Evolutionary conservation across 495 filamentous ascomycete species (phyloP).

Genomic region (Chlorociboria aeruginascens): DNA sequence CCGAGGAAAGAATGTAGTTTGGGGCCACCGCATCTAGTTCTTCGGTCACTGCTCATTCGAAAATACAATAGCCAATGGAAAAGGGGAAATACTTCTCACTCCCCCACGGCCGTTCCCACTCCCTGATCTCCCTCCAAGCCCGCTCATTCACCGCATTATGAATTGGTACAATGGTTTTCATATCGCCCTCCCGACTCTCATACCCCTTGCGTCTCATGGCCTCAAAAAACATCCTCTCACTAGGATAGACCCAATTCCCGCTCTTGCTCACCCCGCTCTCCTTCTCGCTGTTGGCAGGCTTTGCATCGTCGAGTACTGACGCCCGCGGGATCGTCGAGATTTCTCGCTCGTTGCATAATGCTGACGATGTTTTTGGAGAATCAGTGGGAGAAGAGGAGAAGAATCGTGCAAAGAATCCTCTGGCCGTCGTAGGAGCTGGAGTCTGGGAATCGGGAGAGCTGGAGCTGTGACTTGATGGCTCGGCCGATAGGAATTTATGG

Average conservation of each 20-base stretch:
- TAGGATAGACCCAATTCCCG: slow-evolving; percentile 95
- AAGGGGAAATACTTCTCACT: slow-evolving; percentile 28
- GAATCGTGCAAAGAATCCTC: slow-evolving; percentile 17
- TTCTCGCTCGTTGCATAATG: slow-evolving; percentile 51
- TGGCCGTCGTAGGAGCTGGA: slow-evolving; percentile 3
- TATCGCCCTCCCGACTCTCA: slow-evolving; percentile 50
- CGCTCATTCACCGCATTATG: slow-evolving; percentile 96
- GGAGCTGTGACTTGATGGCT: slow-evolving; percentile 8
- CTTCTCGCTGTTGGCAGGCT: slow-evolving; percentile 54
- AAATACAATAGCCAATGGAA: background rate
- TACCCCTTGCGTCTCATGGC: slow-evolving; percentile 78
- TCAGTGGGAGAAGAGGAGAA: slow-evolving; percentile 3
- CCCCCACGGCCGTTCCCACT: slow-evolving; percentile 66
- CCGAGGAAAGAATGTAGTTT: slow-evolving; percentile 75
- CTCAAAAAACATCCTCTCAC: slow-evolving; percentile 90
- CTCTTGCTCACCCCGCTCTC: slow-evolving; percentile 55
- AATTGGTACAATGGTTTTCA: slow-evolving; percentile 86
- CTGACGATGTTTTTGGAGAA: background rate
- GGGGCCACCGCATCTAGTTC: slow-evolving; percentile 62
- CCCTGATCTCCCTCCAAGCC: slow-evolving; percentile 71
- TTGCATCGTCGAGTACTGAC: slow-evolving; percentile 25
- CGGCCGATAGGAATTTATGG: no score
- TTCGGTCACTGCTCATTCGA: background rate
- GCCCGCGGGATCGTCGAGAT: slow-evolving; percentile 70
- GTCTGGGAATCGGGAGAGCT: slow-evolving; percentile 11